phyloP scores from a whole-genome alignment of 78 protist genomes.

The Dictyostelium brefeldianum region DNA sequence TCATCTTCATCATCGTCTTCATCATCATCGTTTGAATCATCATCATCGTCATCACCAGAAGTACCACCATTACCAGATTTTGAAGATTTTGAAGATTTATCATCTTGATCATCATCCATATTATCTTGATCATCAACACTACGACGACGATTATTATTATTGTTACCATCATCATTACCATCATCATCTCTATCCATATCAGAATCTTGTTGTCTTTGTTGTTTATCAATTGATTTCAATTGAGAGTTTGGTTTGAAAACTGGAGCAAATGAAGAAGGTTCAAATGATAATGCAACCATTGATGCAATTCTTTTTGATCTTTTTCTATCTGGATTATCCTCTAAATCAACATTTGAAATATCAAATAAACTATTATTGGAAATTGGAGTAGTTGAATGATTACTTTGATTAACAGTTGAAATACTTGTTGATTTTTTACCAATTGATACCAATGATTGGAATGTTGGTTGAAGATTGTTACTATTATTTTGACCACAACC shows the following conservation, averaged over 20 bases:
- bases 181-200: constrained; percentile 9
- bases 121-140: neutral
- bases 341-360: neutral
- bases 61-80: neutral
- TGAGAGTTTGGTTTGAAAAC: constrained; percentile 49
- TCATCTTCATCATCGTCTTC: constrained; percentile 17
- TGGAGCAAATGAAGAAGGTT: constrained; percentile 52
- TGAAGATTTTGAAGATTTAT: constrained; percentile 1
- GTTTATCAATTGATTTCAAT: constrained; percentile 6
- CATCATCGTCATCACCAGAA: neutral
- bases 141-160: too few species aligned
- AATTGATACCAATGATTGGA: constrained; percentile 13
- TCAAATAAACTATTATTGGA: constrained; percentile 21
- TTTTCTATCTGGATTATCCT: constrained; percentile 28
- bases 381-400: constrained; percentile 26
- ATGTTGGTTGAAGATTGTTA: constrained; percentile 27
- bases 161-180: constrained; percentile 10
- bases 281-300: constrained; percentile 75
- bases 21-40: neutral
- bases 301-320: constrained; percentile 59
- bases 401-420: constrained; percentile 22
- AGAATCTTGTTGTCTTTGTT: neutral
- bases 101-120: constrained; percentile 10
- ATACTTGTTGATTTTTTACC: constrained; percentile 10
- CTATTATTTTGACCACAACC: neutral